Evolutionary conservation across 306 rosid species (phyloP), one percentile per base, ranked within the genome.

Genomic region (Ormosia semicastrata): DNA sequence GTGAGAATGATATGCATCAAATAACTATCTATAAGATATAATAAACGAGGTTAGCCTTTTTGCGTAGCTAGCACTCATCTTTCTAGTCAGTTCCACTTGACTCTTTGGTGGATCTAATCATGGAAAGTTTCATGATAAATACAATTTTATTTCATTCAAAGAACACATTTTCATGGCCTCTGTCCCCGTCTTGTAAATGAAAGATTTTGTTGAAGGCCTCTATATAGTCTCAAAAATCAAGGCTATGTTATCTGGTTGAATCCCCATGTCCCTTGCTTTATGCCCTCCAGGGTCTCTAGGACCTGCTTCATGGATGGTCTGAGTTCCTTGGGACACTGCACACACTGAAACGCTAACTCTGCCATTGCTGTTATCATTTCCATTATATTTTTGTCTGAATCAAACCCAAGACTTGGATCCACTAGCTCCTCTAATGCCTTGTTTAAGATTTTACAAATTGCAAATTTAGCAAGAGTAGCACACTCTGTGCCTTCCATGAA

Each of bases 341-440:
- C 78, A 66, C 97, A 92, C 78, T 49, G 89, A 82, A 90, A 92
- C 2, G 94, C 94, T 60, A 92, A 65, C 84, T 92, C 97, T 1
- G 91, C 90, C 66, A 86, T 89, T 4, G 86, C 85, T 58, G 81
- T 82, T 59, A 87, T 68, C 79, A 33, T 87, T 29, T 81, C 78
- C 64, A 7, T 52, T 7, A 81, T 66, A 40, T 32, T 56, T 6
- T 18, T 32, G 37, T 88, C 89, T 6, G 89, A 71, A 32, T 79
- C 86, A 57, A 74, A 87, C 70, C 88, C 84, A 4, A 90, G 82
- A 50, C 33, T 40, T 33, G 86, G 84, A 81, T 90, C 92, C 6
- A 92, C 89, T 3, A 92, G 70, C 73, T 82, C 86, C 8, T 86
- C 67, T 8, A 90, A 49, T 9, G 78, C 71, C 4, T 82, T 70